Evolutionary conservation across 2,329 filamentous ascomycete genomes (phyloP), one percentile per base, ranked within the genome.

Genomic region (Xylariaceae sp.): DNA sequence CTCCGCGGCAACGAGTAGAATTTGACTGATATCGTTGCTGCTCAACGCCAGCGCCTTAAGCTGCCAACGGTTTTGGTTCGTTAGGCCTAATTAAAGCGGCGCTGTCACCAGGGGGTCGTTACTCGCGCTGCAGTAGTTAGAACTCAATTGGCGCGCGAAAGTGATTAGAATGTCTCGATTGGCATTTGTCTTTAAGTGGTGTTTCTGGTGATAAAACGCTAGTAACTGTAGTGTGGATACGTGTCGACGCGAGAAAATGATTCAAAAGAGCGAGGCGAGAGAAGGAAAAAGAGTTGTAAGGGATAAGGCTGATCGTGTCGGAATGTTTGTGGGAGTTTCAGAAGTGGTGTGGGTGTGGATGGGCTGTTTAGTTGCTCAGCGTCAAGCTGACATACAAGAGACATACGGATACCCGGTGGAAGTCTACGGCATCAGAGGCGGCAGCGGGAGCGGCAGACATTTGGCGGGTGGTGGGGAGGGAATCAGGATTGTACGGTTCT

Each of bases 91-190:
- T 23, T 27, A 37, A 37, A 42, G 26, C 16, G 13, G 15, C 32
- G 16, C 33, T 30, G 36, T 45, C 39, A 26, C 24, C 8, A 36
- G 39, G 40, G 15, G 11, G 27, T 33, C n/a, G 21, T 23, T 18
- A 39, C 57, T 62, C 57, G 59, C 61, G 62, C 54, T 40, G 53
- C 59, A 59, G 50, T 45, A 53, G 50, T 55, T 45, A 18, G 40
- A 39, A 49, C 21, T 52, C 52, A 48, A 40, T 52, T 59, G 55
- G 53, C 53, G 61, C 54, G 59, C 46, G 43, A 50, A 51, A 54
- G 53, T 53, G 24, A 60, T 61, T 53, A 54, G 48, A 43, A 50
- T 58, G 50, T 59, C 53, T 58, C 46, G 46, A 49, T 53, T 49
- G 58, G 55, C 58, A 58, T 58, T 55, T 32, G 49, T 39, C 47